Conservation (phyloP, 2,329 filamentous ascomycete genomes). For the Penicillium rolfsii region DNA sequence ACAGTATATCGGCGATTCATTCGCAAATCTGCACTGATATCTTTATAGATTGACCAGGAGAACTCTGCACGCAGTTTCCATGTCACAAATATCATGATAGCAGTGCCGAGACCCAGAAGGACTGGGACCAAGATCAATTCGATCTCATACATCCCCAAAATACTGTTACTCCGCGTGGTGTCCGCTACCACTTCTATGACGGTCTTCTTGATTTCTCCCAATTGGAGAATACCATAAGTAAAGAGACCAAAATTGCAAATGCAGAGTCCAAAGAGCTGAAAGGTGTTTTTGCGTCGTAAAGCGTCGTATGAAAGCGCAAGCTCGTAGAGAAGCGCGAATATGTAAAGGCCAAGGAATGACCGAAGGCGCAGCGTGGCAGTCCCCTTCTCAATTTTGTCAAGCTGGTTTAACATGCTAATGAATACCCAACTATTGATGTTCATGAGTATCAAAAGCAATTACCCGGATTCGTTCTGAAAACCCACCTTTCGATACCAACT, state of each 20-base stretch:
- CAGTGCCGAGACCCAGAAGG: conserved; percentile 18
- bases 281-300: conserved; percentile 25
- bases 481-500: conserved; percentile 27
- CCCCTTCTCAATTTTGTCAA: conserved; percentile 11
- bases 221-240: conserved; percentile 23
- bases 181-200: conserved; percentile 7
- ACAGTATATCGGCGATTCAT: conserved; percentile 27
- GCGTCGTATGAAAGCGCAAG: conserved; percentile 27
- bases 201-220: conserved; percentile 21
- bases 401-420: conserved; percentile 22
- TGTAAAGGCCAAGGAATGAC: conserved; percentile 28
- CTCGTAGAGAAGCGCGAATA: conserved; percentile 27
- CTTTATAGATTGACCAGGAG: conserved; percentile 29
- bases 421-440: conserved; percentile 22
- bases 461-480: not conserved
- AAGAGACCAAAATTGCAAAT: conserved; percentile 27
- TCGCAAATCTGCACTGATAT: conserved; percentile 27
- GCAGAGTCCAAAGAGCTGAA: conserved; percentile 26
- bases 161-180: not conserved
- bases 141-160: conserved; percentile 14
- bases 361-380: conserved; percentile 21
- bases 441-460: not conserved
- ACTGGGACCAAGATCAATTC: conserved; percentile 26
- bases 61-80: conserved; percentile 27
- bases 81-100: conserved; percentile 22